phyloP scores from a whole-genome alignment of 192 early-diverging fungal genomes.

The Umbelopsis ramanniana region DNA sequence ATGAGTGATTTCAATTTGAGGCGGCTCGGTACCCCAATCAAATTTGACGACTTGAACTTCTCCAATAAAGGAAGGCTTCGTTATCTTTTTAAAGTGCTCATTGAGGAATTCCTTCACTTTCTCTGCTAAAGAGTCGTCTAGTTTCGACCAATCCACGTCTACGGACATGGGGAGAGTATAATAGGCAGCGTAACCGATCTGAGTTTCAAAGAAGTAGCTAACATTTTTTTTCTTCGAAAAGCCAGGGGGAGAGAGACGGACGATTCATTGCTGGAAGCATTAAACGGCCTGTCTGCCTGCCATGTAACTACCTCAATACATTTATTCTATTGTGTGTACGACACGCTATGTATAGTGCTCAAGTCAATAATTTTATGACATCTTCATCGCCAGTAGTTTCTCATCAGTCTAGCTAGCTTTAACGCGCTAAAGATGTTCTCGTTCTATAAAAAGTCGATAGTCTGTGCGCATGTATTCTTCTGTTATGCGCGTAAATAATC shows the following conservation, averaged over 20 bases:
- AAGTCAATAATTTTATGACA: no score
- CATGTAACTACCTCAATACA: no score
- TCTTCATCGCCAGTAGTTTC: no score
- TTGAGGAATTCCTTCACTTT: conserved; percentile 71
- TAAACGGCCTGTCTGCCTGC: no score
- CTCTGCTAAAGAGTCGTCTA: conserved; percentile 65
- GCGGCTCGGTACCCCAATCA: conserved; percentile 72
- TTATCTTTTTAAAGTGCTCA: conserved; percentile 59
- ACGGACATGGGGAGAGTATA: conserved; percentile 60
- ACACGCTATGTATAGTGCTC: no score
- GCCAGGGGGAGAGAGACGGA: neutral
- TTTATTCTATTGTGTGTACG: no score
- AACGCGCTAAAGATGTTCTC: no score
- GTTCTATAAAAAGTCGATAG: no score
- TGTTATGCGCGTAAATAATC: no score
- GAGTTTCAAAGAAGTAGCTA: neutral
- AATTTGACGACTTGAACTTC: conserved; percentile 68
- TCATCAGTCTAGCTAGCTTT: no score
- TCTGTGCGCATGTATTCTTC: no score
- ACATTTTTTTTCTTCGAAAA: neutral
- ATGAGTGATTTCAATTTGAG: conserved; percentile 70
- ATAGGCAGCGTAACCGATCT: neutral
- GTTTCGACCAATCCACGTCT: conserved; percentile 71
- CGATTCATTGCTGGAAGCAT: no score
- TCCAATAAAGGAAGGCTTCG: conserved; percentile 73